These are phyloP conservation scores for Solanum sejunctum DNA, from an alignment of 257 asterid genomes.

Conservation along the genomic window DNA sequence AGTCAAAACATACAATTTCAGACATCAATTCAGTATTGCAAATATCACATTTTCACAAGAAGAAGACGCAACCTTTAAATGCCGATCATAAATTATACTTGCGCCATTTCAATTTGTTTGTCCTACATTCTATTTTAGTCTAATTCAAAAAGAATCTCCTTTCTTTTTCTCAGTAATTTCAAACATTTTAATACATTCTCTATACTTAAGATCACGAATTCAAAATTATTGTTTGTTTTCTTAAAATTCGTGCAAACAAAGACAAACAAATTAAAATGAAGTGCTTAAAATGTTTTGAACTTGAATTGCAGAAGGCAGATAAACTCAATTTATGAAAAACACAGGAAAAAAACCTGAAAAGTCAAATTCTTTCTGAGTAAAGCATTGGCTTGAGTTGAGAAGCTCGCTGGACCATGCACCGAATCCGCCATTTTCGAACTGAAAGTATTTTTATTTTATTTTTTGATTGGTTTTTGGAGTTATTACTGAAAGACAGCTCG, in stretches of 20 bases:
- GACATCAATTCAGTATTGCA: background rate
- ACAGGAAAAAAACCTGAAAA: slow-evolving; percentile 44
- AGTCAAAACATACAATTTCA: background rate
- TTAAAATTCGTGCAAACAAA: background rate
- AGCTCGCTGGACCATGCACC: slow-evolving; percentile 47
- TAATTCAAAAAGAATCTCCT: background rate
- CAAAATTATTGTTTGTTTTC: background rate
- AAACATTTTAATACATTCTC: background rate
- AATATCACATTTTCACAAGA: background rate
- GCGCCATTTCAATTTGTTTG: background rate
- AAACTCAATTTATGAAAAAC: background rate
- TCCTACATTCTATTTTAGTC: background rate
- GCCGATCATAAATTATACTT: background rate
- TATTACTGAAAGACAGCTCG: background rate
- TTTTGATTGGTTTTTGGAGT: background rate
- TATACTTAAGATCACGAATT: background rate
- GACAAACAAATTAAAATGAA: background rate
- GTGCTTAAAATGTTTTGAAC: background rate
- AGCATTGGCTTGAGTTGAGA: slow-evolving; percentile 87
- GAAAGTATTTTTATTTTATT: background rate
- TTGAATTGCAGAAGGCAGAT: background rate
- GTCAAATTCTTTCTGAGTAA: slow-evolving; percentile 75
- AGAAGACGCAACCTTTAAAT: background rate
- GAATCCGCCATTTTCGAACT: slow-evolving; percentile 21
- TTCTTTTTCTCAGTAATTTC: background rate